These are phyloP conservation scores for Triadica sebifera DNA, from an alignment of 345 rosid species.

Conservation along the genomic window DNA sequence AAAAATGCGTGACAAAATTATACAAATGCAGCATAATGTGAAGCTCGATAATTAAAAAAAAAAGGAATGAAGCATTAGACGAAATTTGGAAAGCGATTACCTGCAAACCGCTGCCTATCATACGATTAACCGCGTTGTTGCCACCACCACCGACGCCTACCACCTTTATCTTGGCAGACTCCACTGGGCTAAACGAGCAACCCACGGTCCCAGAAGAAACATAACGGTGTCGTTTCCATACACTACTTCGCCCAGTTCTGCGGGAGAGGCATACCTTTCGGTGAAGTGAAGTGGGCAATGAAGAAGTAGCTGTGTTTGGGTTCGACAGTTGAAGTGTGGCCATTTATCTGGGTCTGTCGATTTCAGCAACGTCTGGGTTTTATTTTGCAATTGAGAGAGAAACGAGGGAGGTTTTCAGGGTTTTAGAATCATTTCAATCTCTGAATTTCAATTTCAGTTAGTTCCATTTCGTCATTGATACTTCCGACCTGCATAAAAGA, in stretches of 20 bases:
- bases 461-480: background rate
- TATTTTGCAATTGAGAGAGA: background rate
- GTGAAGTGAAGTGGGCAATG: conserved; percentile 25
- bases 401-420: conserved; percentile 41
- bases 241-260: conserved; percentile 17
- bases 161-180: conserved; percentile 89
- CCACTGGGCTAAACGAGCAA: conserved; percentile 70
- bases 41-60: background rate
- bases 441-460: background rate
- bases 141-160: conserved; percentile 98
- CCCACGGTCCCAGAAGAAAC: conserved; percentile 28
- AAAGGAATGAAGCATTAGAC: background rate
- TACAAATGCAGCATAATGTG: background rate
- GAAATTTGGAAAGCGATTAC: conserved; percentile 28
- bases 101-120: conserved; percentile 94
- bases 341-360: conserved; percentile 29
- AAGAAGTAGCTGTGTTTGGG: conserved; percentile 41
- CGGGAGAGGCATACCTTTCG: conserved; percentile 16
- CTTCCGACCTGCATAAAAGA: conserved; percentile 4
- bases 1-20: background rate
- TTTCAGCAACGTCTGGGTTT: background rate
- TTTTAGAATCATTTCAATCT: conserved; percentile 31
- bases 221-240: conserved; percentile 33
- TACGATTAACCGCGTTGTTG: conserved; percentile 97
- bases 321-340: conserved; percentile 52